Base-by-base conservation (phyloP, 1,139 yeast species). In the Debaryomyces singareniensis region DNA sequence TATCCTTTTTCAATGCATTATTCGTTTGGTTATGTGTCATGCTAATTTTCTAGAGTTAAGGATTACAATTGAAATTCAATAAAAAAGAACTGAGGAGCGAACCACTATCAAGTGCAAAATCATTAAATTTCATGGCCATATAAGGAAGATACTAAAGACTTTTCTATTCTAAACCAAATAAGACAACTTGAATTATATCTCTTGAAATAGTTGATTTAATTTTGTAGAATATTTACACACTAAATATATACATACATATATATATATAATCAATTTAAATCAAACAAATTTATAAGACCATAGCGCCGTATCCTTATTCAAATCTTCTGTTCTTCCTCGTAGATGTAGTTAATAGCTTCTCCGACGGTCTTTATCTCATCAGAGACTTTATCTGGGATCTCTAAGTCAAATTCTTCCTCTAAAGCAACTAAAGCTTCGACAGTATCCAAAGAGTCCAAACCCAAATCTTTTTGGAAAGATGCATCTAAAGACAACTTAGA, bases 401-500 rank as follows among this genome's bases (percentile, higher is more conserved):
- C 83, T 52, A 77, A 63, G 53, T 77, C 84, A 44, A 78, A 78
- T 55, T 78, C 79, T 59, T 78, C 84, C 59, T 78, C 84, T 48
- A 78, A 72, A 35, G 83, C 82, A 46, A 78, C 84, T 43, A 78
- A 62, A 35, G 81, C 75, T 58, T 78, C 85, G 33, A 78, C 82
- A 33, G 82, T 75, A 46, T 78, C 85, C 41, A 78, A 67, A 5
- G 85, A 78, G 51, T 78, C 85, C 43, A 78, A 60, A n/a, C 80
- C 80, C 50, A 78, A 65, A 48, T 78, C 85, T 46, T 71, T 71
- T 47, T 68, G 71, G 56, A 74, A 74, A 35, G 74, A 67, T 23
- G 78, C 64, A 27, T 62, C 66, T 44, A 62, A 49, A 16, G 56
- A 38, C 27, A 67, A 55, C 38, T 58, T 63, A 26, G 71, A 61